A percentile compares a stretch with the other conserved stretches of the same genome.
phyloP scores from a whole-genome alignment of 2,329 filamentous ascomycete species.

The Byssoonygena ceratinophila region DNA sequence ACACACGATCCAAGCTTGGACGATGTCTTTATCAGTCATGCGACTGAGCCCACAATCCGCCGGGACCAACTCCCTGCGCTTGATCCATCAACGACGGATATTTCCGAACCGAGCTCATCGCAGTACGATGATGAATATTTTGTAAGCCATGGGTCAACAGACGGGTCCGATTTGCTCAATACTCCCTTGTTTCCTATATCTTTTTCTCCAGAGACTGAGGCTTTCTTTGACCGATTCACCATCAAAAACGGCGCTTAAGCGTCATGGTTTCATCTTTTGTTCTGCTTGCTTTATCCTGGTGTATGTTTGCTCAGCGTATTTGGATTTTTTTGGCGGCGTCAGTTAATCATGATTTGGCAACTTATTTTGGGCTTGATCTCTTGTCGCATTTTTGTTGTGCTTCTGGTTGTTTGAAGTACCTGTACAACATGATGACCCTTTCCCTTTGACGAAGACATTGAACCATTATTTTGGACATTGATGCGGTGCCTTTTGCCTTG shows the following conservation, averaged over 20 bases:
- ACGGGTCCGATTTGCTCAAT: slow-evolving; percentile 9
- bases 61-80: slow-evolving; percentile 26
- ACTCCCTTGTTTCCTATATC: slow-evolving; percentile 12
- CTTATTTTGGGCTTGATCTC: not conserved
- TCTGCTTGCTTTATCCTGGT: not conserved
- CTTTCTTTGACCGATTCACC: slow-evolving; percentile 15
- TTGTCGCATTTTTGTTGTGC: not conserved
- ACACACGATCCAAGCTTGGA: slow-evolving; percentile 29
- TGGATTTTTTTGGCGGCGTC: not conserved
- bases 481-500: not conserved
- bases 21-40: slow-evolving; percentile 34
- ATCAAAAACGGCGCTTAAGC: slow-evolving; percentile 3
- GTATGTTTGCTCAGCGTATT: not conserved
- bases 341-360: not conserved
- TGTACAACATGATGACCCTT: slow-evolving; percentile 10
- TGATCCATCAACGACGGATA: slow-evolving; percentile 24
- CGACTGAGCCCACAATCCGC: slow-evolving; percentile 23
- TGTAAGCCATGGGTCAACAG: slow-evolving; percentile 22
- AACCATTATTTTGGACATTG: not conserved
- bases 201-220: slow-evolving; percentile 13
- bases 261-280: not conserved
- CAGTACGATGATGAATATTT: slow-evolving; percentile 30
- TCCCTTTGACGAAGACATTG: not conserved
- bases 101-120: slow-evolving; percentile 29
- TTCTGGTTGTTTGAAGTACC: not conserved